Conservation (phyloP, 1,284 basidiomycete species). For the Marasmius sp. region DNA sequence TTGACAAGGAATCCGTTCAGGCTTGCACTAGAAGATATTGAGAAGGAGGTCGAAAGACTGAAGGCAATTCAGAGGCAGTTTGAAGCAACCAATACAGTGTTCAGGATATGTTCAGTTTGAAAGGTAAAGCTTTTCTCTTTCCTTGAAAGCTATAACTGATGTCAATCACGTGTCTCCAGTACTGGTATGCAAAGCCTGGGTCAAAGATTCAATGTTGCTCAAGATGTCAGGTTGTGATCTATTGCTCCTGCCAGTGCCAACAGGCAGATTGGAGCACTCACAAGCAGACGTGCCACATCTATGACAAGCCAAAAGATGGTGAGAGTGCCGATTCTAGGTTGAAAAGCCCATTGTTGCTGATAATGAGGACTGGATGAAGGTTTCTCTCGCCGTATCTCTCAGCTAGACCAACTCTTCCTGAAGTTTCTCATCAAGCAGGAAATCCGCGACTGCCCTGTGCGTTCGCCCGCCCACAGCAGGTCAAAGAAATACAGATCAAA, state of each 20-base stretch:
- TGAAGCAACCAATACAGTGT: not conserved
- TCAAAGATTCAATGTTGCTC: not conserved
- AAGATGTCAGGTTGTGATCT: not conserved
- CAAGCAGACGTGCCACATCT: not conserved
- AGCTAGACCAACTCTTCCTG: not conserved
- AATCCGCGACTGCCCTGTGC: not conserved
- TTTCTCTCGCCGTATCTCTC: not conserved
- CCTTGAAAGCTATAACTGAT: not conserved
- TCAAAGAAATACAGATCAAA: not conserved
- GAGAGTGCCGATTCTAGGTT: not conserved
- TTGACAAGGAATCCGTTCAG: not conserved
- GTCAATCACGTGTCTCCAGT: not conserved
- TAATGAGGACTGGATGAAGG: not conserved
- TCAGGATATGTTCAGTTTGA: not conserved
- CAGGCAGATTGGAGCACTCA: not conserved
- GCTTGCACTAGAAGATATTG: not conserved
- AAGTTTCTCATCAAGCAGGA: not conserved
- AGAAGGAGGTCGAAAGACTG: not conserved
- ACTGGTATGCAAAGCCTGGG: not conserved
- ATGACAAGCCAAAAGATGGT: not conserved
- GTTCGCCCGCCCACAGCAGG: not conserved
- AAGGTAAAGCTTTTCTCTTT: not conserved
- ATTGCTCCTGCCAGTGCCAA: not conserved
- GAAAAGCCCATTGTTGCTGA: not conserved
- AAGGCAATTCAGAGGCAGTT: not conserved